A percentile compares a stretch with the other conserved stretches of the same genome.
These are phyloP conservation scores for Solanum verrucosum DNA, from an alignment of 257 asterid genomes.

Conservation along the genomic window DNA sequence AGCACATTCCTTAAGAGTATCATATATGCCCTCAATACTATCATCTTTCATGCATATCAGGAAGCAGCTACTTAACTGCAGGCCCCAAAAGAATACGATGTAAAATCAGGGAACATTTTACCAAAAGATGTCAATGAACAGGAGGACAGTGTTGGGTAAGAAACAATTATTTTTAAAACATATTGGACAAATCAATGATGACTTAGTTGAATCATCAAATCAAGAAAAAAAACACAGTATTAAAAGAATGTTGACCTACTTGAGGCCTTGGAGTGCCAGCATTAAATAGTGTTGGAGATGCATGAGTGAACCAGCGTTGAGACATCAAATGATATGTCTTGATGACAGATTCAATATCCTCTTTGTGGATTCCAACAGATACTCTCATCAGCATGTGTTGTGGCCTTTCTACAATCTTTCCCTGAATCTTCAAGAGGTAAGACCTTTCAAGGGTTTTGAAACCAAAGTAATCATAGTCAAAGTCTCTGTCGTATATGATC, in stretches of 20 bases:
- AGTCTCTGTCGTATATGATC: constrained; percentile 88
- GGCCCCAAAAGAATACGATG: neutral
- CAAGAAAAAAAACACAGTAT: neutral
- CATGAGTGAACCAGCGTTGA: constrained; percentile 95
- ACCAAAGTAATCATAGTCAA: constrained; percentile 91
- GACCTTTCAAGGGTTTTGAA: constrained; percentile 94
- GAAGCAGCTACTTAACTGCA: constrained; percentile 96
- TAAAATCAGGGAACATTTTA: neutral
- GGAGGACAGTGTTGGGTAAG: neutral
- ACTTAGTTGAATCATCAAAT: neutral
- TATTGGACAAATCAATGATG: neutral
- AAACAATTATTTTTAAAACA: neutral
- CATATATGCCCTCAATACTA: constrained; percentile 95
- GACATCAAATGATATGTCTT: constrained; percentile 87
- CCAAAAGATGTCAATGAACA: neutral
- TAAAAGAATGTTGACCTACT: constrained; percentile 23
- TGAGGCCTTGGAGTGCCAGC: constrained; percentile 99
- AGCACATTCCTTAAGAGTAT: constrained; percentile 94
- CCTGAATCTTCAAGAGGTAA: constrained; percentile 70
- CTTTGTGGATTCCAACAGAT: constrained; percentile 88
- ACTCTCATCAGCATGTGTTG: constrained; percentile 99
- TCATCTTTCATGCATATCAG: constrained; percentile 94
- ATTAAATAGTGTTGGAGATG: constrained; percentile 93
- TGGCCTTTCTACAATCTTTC: constrained; percentile 92
- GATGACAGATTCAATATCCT: constrained; percentile 65